Conservation (phyloP, 1,284 basidiomycete species). For the Trichosporon sp. region DNA sequence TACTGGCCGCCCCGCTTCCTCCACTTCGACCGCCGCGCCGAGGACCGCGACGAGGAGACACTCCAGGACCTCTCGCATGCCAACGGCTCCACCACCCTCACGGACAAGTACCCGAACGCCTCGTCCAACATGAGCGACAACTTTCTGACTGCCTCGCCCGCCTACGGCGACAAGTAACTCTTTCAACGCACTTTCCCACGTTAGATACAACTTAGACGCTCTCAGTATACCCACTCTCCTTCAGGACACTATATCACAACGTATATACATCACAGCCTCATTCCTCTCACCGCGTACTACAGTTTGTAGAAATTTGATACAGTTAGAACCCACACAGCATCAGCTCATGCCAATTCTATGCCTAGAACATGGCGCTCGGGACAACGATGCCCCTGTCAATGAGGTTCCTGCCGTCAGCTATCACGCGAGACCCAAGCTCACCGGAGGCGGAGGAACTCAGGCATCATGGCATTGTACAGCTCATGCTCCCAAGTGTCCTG, state of each 20-base stretch:
- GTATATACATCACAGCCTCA: background rate
- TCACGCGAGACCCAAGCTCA: background rate
- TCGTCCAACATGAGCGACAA: background rate
- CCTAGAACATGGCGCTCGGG: background rate
- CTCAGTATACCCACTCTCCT: background rate
- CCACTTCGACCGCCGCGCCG: slow-evolving; percentile 9
- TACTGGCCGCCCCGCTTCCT: slow-evolving; percentile 32
- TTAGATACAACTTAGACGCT: background rate
- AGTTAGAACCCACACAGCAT: background rate
- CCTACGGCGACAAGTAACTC: background rate
- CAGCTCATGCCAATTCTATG: background rate
- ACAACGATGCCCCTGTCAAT: background rate
- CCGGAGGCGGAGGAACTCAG: slow-evolving; percentile 11
- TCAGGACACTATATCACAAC: background rate
- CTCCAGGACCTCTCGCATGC: background rate
- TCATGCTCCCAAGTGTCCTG: slow-evolving; percentile 10
- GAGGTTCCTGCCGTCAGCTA: slow-evolving; percentile 5
- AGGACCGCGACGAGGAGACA: background rate
- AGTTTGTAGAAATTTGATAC: background rate
- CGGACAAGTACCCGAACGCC: background rate
- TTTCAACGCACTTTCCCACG: background rate
- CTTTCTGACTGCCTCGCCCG: background rate
- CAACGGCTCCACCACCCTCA: background rate
- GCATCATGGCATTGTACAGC: slow-evolving; percentile 12
- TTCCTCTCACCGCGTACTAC: background rate